Percentiles rank a stretch among this genome's conserved stretches.
Evolutionary conservation across 345 rosid genomes (phyloP).

Genomic region (Hibiscus trionum): DNA sequence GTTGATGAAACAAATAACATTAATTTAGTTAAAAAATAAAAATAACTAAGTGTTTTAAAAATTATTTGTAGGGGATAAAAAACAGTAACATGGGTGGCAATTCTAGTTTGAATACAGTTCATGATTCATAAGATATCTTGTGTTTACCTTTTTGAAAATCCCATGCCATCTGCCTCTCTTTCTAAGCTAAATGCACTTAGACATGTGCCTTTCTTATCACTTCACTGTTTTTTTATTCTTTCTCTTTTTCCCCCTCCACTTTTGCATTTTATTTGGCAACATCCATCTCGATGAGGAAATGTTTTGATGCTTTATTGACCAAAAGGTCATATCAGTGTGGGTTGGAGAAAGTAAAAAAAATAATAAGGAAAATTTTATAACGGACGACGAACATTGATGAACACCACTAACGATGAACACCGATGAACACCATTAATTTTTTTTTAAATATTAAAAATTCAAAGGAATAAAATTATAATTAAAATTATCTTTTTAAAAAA

Average conservation of each 20-base stretch:
- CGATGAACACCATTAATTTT: too few relatives aligned
- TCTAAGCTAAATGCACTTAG: neutral
- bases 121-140: neutral
- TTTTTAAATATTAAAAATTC: too few relatives aligned
- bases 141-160: neutral
- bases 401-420: too few relatives aligned
- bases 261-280: neutral
- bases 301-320: too few relatives aligned
- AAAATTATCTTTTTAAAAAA: too few relatives aligned
- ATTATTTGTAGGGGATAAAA: neutral
- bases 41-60: neutral
- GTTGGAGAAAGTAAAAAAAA: too few relatives aligned
- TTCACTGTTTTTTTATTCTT: neutral
- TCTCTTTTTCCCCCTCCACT: neutral
- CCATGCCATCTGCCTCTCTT: conserved; percentile 1
- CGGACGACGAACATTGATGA: too few relatives aligned
- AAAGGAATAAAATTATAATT: too few relatives aligned
- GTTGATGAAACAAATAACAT: too few relatives aligned
- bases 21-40: neutral
- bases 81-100: neutral
- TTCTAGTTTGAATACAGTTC: neutral
- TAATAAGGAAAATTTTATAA: too few relatives aligned
- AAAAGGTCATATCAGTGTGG: neutral
- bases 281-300: too few relatives aligned
- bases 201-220: neutral